Evolutionary conservation across 495 filamentous ascomycete species (phyloP).

Genomic region (Penicillium ochrochloron): DNA sequence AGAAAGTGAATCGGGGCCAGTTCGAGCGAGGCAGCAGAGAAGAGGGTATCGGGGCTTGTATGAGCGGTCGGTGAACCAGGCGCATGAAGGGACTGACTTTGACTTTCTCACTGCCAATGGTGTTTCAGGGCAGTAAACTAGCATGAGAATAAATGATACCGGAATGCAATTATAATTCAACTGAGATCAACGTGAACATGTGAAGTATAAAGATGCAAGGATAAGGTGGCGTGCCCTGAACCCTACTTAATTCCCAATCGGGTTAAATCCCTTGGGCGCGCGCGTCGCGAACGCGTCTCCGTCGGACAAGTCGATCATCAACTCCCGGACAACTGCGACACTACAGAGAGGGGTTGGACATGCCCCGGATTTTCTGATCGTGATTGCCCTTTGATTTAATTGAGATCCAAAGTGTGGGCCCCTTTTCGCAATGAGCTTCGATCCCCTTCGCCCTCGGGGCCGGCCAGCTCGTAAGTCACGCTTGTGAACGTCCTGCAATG

Average conservation of each 20-base stretch:
- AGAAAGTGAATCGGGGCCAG: conserved; percentile 29
- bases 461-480: conserved; percentile 50
- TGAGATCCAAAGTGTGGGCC: background rate
- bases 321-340: conserved; percentile 20
- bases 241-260: conserved; percentile 39
- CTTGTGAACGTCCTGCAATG: background rate
- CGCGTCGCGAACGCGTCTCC: conserved; percentile 39
- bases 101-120: conserved; percentile 62
- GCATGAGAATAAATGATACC: background rate
- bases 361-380: conserved; percentile 16
- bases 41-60: conserved; percentile 70
- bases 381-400: background rate
- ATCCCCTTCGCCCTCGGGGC: conserved; percentile 48
- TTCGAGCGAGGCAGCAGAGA: conserved; percentile 41
- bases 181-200: too few relatives aligned
- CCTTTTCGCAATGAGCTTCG: conserved; percentile 38
- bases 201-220: background rate
- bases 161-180: background rate
- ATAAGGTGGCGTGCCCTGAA: conserved; percentile 38
- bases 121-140: background rate
- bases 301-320: conserved; percentile 11
- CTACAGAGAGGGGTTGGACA: conserved; percentile 9
- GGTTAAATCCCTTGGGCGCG: conserved; percentile 35
- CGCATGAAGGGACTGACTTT: conserved; percentile 67
- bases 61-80: conserved; percentile 66